Base-by-base conservation (phyloP, 1,284 basidiomycete genomes). In the Stygiomarasmius scandens region DNA sequence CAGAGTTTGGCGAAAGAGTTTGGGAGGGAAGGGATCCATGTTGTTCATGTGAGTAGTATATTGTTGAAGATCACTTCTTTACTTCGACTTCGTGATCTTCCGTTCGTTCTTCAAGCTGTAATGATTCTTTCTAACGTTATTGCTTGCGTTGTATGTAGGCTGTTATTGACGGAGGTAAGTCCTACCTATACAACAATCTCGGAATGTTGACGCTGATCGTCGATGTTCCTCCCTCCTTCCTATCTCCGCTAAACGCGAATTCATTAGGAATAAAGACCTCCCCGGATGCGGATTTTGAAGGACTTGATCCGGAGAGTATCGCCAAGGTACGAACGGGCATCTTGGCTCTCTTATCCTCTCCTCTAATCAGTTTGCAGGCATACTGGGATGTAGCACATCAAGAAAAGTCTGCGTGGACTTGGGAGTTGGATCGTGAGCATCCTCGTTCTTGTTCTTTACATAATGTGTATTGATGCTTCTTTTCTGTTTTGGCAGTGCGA, bases 1-100 rank as follows among this genome's bases (percentile, higher is more conserved):
- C 90, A 93, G 75, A 90, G 88, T 58, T 71, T 93, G 67, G 84
- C 84, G 25, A 90, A 92, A 70, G 91, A 93, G 66, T 93, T 92
- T 65, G 86, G 86, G 14, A 85, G 85, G 67, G 74, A 91, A 58
- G 89, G 90, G 61, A 90, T 93, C 52, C 89, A 93, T 70, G 89
- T 85, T 36, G 81, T 84, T 9, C 84, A 89, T 70, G 86, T 87
- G 64, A 66, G 84, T 78, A 12, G 32, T 14, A 2, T 16, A 12
- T 25, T 27, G 22, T 47, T 22, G 3, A 11, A 16, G 25, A 44
- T n/a, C n/a, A n/a, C 9, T 20, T 9, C 24, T 12, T 38, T 34
- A 25, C 46, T 29, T 12, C n/a, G 2, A 20, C 41, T 41, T 52
- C 25, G n/a, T n/a, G n/a, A n/a, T n/a, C n/a, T n/a, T n/a, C n/a